phyloP scores from a whole-genome alignment of 1,139 yeast genomes.

The Casaregolazyma lundiana region DNA sequence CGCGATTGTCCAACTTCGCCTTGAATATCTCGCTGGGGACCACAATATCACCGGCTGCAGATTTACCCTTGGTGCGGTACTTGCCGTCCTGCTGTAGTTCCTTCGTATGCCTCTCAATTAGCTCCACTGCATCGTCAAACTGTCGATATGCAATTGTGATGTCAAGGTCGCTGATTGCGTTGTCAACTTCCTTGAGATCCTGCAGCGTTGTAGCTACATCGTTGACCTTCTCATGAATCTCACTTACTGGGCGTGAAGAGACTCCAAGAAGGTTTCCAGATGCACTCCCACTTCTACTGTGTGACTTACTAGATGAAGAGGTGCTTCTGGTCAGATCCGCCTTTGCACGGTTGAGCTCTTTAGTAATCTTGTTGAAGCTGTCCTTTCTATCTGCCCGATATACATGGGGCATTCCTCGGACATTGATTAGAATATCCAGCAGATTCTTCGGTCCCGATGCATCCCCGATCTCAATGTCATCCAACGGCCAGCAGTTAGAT shows the following conservation, averaged over 20 bases:
- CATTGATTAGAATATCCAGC: slow-evolving; percentile 34
- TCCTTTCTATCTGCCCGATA: slow-evolving; percentile 62
- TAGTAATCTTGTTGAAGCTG: slow-evolving; percentile 53
- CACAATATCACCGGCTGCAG: slow-evolving; percentile 7
- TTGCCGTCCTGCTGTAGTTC: slow-evolving; percentile 1
- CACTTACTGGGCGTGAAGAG: slow-evolving; percentile 2
- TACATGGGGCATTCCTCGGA: slow-evolving; percentile 49
- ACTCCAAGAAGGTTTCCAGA: slow-evolving; percentile 1
- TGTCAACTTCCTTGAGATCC: slow-evolving; percentile 43
- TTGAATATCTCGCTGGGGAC: slow-evolving; percentile 18
- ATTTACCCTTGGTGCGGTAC: slow-evolving; percentile 5
- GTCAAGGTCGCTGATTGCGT: slow-evolving; percentile 62
- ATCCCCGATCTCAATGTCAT: slow-evolving; percentile 55
- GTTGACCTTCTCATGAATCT: slow-evolving; percentile 1
- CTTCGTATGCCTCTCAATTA: slow-evolving; percentile 28
- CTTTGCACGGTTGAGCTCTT: slow-evolving; percentile 60
- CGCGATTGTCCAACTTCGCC: slow-evolving; percentile 30
- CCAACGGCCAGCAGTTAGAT: slow-evolving; percentile 73
- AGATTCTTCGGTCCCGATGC: slow-evolving; percentile 16
- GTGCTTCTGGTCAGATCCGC: slow-evolving; percentile 46
- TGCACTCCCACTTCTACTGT: slow-evolving; percentile 2
- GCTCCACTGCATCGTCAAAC: slow-evolving; percentile 51
- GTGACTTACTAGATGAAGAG: neutral
- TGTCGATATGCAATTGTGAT: slow-evolving; percentile 59
- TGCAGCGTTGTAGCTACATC: slow-evolving; percentile 11